Percentiles rank a stretch among this genome's conserved stretches.
Evolutionary conservation across 768 basidiomycete genomes (phyloP).

Genomic region (Dioszegia aurantiaca): DNA sequence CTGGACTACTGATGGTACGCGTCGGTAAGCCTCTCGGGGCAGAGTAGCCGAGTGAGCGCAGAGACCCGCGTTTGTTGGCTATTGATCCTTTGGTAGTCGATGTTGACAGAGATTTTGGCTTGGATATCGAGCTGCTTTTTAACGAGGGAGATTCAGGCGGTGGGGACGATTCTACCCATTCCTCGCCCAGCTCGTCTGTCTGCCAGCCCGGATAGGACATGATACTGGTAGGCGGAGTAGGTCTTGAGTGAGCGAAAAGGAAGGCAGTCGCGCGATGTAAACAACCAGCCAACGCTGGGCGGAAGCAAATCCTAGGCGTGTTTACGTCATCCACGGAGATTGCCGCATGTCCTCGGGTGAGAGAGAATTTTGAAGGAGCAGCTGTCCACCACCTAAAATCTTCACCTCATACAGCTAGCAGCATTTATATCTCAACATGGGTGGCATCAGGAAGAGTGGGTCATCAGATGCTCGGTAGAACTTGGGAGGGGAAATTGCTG

Average conservation of each 20-base stretch:
- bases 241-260: constrained; percentile 9
- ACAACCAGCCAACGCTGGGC: constrained; percentile 14
- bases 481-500: too few species aligned
- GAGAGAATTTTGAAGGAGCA: constrained; percentile 11
- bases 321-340: constrained; percentile 5
- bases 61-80: constrained; percentile 39
- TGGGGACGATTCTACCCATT: constrained; percentile 68
- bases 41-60: constrained; percentile 37
- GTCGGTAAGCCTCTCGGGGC: constrained; percentile 33
- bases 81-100: constrained; percentile 44
- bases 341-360: neutral
- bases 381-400: neutral
- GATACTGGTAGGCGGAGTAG: constrained; percentile 1
- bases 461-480: too few species aligned
- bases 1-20: constrained; percentile 8
- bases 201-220: constrained; percentile 46
- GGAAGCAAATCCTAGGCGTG: constrained; percentile 2
- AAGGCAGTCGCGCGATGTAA: constrained; percentile 19
- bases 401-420: neutral
- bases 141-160: constrained; percentile 50
- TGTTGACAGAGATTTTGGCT: constrained; percentile 57
- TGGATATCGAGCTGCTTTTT: constrained; percentile 53
- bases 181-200: constrained; percentile 80
- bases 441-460: constrained; percentile 51
- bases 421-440: constrained; percentile 20